Evolutionary conservation across 805 yeast species (phyloP).

Genomic region (Yarrowia sp.): DNA sequence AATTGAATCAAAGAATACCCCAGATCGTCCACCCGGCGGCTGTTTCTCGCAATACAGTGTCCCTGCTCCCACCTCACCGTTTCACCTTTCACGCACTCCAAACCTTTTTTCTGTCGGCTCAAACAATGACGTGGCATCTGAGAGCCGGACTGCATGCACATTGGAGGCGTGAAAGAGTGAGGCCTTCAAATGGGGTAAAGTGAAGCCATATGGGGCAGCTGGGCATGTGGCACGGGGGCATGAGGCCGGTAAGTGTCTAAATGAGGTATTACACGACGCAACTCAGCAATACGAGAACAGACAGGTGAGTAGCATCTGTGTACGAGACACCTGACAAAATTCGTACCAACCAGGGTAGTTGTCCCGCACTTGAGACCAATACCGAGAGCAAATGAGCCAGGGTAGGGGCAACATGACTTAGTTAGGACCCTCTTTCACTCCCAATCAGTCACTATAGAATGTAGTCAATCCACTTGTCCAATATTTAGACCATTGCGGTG

Average conservation of each 20-base stretch:
- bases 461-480: background rate
- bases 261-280: background rate
- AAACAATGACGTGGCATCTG: constrained; percentile 20
- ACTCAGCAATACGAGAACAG: too few species aligned
- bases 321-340: too few species aligned
- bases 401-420: too few species aligned
- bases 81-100: background rate
- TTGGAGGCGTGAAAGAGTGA: background rate
- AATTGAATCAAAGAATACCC: background rate
- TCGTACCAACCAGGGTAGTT: too few species aligned
- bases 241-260: background rate
- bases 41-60: background rate
- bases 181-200: background rate
- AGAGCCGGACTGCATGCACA: background rate
- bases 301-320: too few species aligned
- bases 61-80: background rate
- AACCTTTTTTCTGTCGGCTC: background rate
- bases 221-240: background rate
- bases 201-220: background rate
- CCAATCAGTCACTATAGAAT: background rate
- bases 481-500: too few species aligned
- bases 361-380: too few species aligned
- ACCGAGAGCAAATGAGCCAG: too few species aligned
- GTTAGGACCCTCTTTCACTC: too few species aligned
- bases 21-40: background rate